Conservation (phyloP, 768 basidiomycete genomes). For the Podaxis rugospora region DNA sequence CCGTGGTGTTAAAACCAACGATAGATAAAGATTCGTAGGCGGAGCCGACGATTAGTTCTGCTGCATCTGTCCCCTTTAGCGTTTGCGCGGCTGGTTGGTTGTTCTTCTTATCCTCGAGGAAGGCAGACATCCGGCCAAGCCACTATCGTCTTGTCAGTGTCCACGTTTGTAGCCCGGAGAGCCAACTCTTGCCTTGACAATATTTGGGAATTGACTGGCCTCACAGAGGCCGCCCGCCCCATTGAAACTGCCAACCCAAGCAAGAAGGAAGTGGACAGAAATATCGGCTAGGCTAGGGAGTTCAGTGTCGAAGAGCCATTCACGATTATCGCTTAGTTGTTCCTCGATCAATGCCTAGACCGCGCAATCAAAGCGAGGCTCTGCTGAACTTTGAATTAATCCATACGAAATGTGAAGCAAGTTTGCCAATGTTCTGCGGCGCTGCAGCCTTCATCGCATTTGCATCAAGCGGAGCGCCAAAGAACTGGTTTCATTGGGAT, state of each 20-base stretch:
- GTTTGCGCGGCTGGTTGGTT: conserved; percentile 19
- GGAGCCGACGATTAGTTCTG: conserved; percentile 32
- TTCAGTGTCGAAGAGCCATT: conserved; percentile 56
- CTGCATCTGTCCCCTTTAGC: conserved; percentile 39
- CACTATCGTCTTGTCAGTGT: conserved; percentile 31
- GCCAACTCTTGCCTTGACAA: conserved; percentile 28
- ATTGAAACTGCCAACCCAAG: conserved; percentile 38
- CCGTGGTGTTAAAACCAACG: conserved; percentile 42
- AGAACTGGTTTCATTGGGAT: conserved; percentile 19
- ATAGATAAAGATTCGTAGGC: conserved; percentile 30
- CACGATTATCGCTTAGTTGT: conserved; percentile 47
- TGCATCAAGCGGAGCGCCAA: conserved; percentile 33
- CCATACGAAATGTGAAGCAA: conserved; percentile 47
- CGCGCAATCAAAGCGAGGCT: neutral
- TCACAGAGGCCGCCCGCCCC: conserved; percentile 34
- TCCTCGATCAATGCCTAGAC: conserved; percentile 29
- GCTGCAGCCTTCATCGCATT: conserved; percentile 29
- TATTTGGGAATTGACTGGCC: conserved; percentile 30
- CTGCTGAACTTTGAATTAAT: neutral
- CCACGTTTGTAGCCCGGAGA: neutral
- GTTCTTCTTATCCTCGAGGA: conserved; percentile 26
- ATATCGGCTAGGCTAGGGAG: conserved; percentile 49
- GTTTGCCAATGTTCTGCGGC: conserved; percentile 28
- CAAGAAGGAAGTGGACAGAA: conserved; percentile 43
- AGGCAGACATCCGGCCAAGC: conserved; percentile 35